Base-by-base conservation (phyloP, 176 grass and related monocot species). In the Triticum turgidum region DNA sequence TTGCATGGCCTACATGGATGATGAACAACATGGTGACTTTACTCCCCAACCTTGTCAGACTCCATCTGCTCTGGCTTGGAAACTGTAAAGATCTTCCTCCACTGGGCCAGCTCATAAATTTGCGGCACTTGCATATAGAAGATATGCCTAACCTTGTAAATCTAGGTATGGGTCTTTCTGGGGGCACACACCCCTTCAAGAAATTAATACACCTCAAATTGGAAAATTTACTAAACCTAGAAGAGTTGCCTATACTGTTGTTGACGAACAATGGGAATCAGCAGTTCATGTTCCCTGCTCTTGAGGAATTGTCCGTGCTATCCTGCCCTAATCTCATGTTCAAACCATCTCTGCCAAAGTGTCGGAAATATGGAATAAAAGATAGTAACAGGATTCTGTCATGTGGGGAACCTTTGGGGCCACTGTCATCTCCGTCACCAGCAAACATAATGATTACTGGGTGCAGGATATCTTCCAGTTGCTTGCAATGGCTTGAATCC, bases 251-350 rank as follows among this genome's bases (percentile, higher is more conserved):
- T 24, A 76, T 82, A 67, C 9, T 82, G 13, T 65, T 17, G 41
- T 13, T 10, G 1, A 27, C 58, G 13, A 38, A 67, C 56, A 82
- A 73, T 45, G 10, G 7, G 86, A 81, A 17, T 25, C 22, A 66
- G 6, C 47, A 76, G 5, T 88, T 88, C 61, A 77, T 88, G 33
- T 88, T 88, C 12, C 86, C 86, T 38, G 7, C 47, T 82, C 79
- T 88, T 76, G 71, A 82, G 11, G 70, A 82, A 13, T 82, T 88
- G 24, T 82, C 34, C 3, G 61, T 88, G 24, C 6, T 82, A 59
- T 88, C 17, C 3, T 88, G 86, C 8, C 15, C n/a, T 42, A 66
- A 61, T 7, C 71, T 88, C 11, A 67, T 82, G 4, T 88, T 82
- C 61, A 69, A 33, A 42, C 86, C 86, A 77, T 68, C 71, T 44